Evolutionary conservation across 2,329 filamentous ascomycete genomes (phyloP).

Genomic region (Trichoderma sp.): DNA sequence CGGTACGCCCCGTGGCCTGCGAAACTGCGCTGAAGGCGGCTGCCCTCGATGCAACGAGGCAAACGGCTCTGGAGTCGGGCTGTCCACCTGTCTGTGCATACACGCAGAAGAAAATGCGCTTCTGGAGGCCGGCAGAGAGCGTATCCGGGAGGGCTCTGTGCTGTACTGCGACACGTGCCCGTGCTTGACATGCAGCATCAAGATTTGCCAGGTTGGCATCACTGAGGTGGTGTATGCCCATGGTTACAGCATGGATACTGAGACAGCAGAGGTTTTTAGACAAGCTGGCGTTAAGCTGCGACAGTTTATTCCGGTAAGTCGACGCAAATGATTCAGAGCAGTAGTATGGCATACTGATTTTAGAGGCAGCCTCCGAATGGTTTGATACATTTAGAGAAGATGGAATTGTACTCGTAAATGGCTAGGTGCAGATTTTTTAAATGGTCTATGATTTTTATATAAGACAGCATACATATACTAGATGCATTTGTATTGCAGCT

Average conservation of each 20-base stretch:
- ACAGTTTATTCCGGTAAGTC: conserved; percentile 84
- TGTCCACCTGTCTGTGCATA: conserved; percentile 92
- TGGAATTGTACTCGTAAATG: conserved; percentile 45
- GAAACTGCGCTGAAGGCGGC: conserved; percentile 90
- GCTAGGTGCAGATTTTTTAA: not conserved
- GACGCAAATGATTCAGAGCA: conserved; percentile 1
- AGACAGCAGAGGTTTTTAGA: conserved; percentile 79
- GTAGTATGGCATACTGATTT: conserved; percentile 32
- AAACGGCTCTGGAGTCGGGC: conserved; percentile 67
- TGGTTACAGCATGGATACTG: conserved; percentile 90
- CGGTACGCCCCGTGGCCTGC: conserved; percentile 86
- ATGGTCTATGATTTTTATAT: not conserved
- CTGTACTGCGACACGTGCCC: conserved; percentile 97
- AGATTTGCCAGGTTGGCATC: conserved; percentile 96
- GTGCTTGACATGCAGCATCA: conserved; percentile 96
- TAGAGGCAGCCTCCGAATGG: conserved; percentile 62
- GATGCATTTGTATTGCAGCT: not conserved
- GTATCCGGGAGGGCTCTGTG: conserved; percentile 79
- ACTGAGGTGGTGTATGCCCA: conserved; percentile 93
- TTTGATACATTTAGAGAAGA: conserved; percentile 63
- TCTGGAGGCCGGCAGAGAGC: conserved; percentile 88
- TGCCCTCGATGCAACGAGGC: conserved; percentile 85
- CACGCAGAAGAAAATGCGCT: conserved; percentile 98
- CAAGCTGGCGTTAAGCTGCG: conserved; percentile 83
- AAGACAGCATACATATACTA: not conserved